Percentiles rank a stretch among this genome's conserved stretches.
phyloP scores from a whole-genome alignment of 768 basidiomycete genomes.

The Thelephora ganbajun region DNA sequence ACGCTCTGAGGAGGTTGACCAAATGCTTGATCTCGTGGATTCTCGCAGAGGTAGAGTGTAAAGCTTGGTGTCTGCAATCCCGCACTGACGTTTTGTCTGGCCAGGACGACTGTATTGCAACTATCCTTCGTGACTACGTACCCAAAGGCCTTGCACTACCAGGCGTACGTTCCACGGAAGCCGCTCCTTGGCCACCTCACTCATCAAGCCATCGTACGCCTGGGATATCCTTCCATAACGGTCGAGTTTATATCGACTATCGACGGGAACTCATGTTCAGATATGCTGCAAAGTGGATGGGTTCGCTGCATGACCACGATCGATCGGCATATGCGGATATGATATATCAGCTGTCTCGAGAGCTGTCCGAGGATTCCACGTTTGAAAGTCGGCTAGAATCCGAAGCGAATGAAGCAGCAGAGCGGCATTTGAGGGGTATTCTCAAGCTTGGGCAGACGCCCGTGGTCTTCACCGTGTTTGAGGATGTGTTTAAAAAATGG shows the following conservation, averaged over 20 bases:
- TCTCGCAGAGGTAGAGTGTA: constrained; percentile 41
- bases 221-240: constrained; percentile 35
- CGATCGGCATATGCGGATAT: constrained; percentile 33
- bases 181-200: constrained; percentile 40
- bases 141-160: constrained; percentile 44
- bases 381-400: background rate
- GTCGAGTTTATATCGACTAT: constrained; percentile 56
- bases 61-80: too few species aligned
- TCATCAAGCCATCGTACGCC: constrained; percentile 19
- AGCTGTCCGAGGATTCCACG: constrained; percentile 24
- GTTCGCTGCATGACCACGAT: constrained; percentile 53
- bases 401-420: constrained; percentile 9
- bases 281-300: constrained; percentile 57
- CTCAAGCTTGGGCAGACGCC: constrained; percentile 38
- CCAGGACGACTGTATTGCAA: constrained; percentile 54
- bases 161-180: constrained; percentile 40
- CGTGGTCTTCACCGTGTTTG: constrained; percentile 42
- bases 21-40: constrained; percentile 55
- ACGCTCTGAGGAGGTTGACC: constrained; percentile 49
- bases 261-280: constrained; percentile 36
- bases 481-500: constrained; percentile 47
- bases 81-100: background rate
- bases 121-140: constrained; percentile 54
- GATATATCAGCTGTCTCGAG: constrained; percentile 39
- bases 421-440: constrained; percentile 35